Conservation (phyloP, 352 stramenopile genomes). For the Peronosclerospora sorghi region DNA sequence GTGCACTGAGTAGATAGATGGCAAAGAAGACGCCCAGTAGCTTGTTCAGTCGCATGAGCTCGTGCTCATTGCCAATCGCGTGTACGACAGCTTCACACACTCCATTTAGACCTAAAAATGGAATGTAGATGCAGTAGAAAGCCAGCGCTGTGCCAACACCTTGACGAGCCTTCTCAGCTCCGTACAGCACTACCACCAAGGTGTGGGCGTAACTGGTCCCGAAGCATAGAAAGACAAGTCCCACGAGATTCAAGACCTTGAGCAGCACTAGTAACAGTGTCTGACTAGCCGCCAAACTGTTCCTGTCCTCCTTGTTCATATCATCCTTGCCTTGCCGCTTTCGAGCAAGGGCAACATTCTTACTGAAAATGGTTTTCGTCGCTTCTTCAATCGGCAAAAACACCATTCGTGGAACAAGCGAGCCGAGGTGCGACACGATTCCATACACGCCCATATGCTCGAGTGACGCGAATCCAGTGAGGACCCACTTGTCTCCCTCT, state of each 20-base stretch:
- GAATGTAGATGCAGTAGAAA: conserved; percentile 91
- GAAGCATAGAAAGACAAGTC: conserved; percentile 79
- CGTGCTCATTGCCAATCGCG: conserved; percentile 51
- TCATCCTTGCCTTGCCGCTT: conserved; percentile 7
- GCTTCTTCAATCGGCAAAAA: conserved; percentile 96
- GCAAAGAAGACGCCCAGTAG: conserved; percentile 74
- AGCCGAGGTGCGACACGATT: conserved; percentile 91
- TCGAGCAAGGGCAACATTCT: conserved; percentile 46
- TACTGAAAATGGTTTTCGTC: conserved; percentile 91
- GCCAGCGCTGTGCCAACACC: conserved; percentile 46
- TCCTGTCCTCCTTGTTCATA: conserved; percentile 12
- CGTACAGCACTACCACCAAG: conserved; percentile 72
- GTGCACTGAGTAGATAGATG: conserved; percentile 48
- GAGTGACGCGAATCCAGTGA: conserved; percentile 82
- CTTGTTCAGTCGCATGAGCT: conserved; percentile 76
- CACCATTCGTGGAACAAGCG: conserved; percentile 90
- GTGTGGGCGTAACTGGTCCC: conserved; percentile 73
- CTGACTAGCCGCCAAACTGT: conserved; percentile 21
- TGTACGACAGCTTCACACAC: conserved; percentile 95
- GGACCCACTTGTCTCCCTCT: conserved; percentile 93
- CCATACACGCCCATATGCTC: conserved; percentile 95
- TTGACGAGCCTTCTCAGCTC: conserved; percentile 47
- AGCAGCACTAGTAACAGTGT: conserved; percentile 64
- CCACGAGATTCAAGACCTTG: conserved; percentile 76
- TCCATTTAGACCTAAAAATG: conserved; percentile 91